These are phyloP conservation scores for Marasmius sp. DNA, from an alignment of 1,284 basidiomycete species.

Conservation along the genomic window DNA sequence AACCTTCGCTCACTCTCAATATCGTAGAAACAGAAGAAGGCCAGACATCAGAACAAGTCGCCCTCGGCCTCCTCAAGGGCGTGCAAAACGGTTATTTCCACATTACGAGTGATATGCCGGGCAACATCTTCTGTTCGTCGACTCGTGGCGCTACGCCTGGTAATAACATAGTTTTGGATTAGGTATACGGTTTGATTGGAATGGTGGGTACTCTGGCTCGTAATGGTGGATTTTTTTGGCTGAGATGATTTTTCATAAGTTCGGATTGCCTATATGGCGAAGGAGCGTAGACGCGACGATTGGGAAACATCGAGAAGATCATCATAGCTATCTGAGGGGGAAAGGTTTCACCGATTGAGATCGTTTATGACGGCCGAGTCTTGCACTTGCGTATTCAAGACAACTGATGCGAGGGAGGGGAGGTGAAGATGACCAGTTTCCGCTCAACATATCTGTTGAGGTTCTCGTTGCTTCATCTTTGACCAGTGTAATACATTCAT, in stretches of 20 bases:
- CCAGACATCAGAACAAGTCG: slow-evolving; percentile 51
- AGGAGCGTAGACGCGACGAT: slow-evolving; percentile 49
- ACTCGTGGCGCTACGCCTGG: slow-evolving; percentile 70
- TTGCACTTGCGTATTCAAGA: too few species aligned
- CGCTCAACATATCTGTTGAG: too few species aligned
- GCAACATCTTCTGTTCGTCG: slow-evolving; percentile 67
- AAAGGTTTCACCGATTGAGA: slow-evolving; percentile 24
- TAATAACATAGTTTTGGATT: slow-evolving; percentile 61
- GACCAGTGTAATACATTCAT: too few species aligned
- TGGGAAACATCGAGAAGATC: slow-evolving; percentile 44
- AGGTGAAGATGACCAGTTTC: too few species aligned
- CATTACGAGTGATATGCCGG: slow-evolving; percentile 74
- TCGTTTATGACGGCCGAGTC: too few species aligned
- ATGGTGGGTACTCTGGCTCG: slow-evolving; percentile 24
- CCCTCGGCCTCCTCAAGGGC: too few species aligned
- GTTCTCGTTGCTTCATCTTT: too few species aligned
- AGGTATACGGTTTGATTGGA: slow-evolving; percentile 38
- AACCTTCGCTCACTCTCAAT: slow-evolving; percentile 77
- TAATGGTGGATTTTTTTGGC: background rate
- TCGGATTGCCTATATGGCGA: slow-evolving; percentile 57
- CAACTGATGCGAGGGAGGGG: too few species aligned
- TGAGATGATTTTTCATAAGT: too few species aligned
- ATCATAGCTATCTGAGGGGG: slow-evolving; percentile 41
- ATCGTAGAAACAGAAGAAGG: slow-evolving; percentile 82
- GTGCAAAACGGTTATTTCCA: slow-evolving; percentile 74